Conservation (phyloP, 2,329 filamentous ascomycete genomes). For the Ramularia endophylla region DNA sequence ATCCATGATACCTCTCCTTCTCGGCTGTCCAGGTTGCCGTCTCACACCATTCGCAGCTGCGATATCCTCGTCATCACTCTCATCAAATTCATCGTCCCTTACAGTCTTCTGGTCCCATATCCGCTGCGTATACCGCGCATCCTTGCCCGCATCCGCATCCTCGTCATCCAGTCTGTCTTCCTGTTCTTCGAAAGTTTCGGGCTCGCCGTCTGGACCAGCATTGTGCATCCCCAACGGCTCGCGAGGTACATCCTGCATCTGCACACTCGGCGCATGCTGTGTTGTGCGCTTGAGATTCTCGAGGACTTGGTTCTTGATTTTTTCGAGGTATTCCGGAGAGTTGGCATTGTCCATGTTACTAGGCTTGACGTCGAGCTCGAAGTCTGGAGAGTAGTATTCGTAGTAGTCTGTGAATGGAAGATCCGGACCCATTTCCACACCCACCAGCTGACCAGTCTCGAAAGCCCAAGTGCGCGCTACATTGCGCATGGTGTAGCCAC, state of each 20-base stretch:
- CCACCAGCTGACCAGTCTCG: slow-evolving; percentile 75
- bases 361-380: slow-evolving; percentile 62
- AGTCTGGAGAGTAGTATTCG: slow-evolving; percentile 66
- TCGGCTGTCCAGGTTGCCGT: slow-evolving; percentile 39
- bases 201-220: slow-evolving; percentile 19
- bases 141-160: slow-evolving; percentile 81
- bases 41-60: slow-evolving; percentile 66
- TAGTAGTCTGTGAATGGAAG: slow-evolving; percentile 98
- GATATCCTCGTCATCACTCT: slow-evolving; percentile 86
- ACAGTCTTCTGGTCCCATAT: slow-evolving; percentile 75
- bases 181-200: slow-evolving; percentile 54
- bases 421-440: slow-evolving; percentile 71
- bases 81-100: slow-evolving; percentile 69
- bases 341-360: slow-evolving; percentile 71
- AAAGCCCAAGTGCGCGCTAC: slow-evolving; percentile 96
- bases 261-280: slow-evolving; percentile 54
- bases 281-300: slow-evolving; percentile 63
- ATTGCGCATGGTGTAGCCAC: slow-evolving; percentile 93
- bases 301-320: slow-evolving; percentile 60
- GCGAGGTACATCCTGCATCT: slow-evolving; percentile 58
- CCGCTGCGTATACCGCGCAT: slow-evolving; percentile 73
- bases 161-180: slow-evolving; percentile 61
- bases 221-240: slow-evolving; percentile 47
- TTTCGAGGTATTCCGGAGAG: slow-evolving; percentile 61
- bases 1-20: slow-evolving; percentile 56